Conservation (phyloP, 305 asterid species). For the Withania somnifera region DNA sequence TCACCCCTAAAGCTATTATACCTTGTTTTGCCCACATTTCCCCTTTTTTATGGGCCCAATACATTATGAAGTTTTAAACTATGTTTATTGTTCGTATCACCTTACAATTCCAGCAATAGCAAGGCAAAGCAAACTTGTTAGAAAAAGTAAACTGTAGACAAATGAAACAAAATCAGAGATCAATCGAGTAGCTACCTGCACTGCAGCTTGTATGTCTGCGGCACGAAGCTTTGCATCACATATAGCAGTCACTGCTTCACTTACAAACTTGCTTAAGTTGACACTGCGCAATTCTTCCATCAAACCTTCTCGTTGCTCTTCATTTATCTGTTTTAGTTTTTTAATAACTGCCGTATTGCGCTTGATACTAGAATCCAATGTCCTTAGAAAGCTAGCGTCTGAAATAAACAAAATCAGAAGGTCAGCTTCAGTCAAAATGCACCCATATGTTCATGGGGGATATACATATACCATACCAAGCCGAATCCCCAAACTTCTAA, state of each 20-base stretch:
- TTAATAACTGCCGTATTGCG: constrained; percentile 97
- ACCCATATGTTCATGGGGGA: background rate
- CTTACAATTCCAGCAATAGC: background rate
- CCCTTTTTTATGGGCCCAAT: background rate
- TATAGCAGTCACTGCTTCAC: constrained; percentile 96
- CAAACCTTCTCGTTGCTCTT: constrained; percentile 86
- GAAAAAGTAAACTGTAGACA: background rate
- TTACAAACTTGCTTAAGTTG: constrained; percentile 90
- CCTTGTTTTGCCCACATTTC: background rate
- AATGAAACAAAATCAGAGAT: background rate
- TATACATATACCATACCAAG: background rate
- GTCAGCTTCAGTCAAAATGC: background rate
- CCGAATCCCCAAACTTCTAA: background rate
- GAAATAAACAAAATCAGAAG: constrained; percentile 18
- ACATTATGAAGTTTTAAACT: background rate
- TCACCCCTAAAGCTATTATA: background rate
- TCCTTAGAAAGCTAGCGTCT: constrained; percentile 87
- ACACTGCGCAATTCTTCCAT: constrained; percentile 93
- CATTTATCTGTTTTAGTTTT: constrained; percentile 93
- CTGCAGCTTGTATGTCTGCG: constrained; percentile 92
- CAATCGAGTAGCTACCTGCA: constrained; percentile 51
- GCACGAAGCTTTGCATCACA: constrained; percentile 94
- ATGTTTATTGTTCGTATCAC: background rate
- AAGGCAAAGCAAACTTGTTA: background rate
- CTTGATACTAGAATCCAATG: constrained; percentile 94